A percentile compares a stretch with the other conserved stretches of the same genome.
Conservation (phyloP, 1,284 basidiomycete species). For the Paramarasmius palmivorus region DNA sequence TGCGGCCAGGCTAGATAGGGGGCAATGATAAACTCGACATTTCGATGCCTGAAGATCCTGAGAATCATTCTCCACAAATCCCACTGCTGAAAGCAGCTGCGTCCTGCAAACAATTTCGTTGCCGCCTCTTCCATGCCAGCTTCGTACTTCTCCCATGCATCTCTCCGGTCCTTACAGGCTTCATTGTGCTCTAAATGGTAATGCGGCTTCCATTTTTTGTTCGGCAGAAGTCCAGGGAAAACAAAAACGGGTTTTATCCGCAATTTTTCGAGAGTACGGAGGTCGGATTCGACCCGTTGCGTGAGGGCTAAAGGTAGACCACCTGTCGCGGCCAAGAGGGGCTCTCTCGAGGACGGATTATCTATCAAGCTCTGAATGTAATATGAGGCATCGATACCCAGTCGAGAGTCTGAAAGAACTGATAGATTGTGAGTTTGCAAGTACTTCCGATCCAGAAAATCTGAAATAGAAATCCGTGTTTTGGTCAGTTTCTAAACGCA, state of each 20-base stretch:
- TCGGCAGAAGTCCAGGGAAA: constrained; percentile 83
- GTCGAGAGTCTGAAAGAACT: constrained; percentile 86
- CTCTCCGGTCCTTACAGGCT: constrained; percentile 72
- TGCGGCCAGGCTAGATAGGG: constrained; percentile 95
- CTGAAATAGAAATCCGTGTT: constrained; percentile 38
- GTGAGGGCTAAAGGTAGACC: constrained; percentile 88
- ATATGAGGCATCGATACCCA: constrained; percentile 95
- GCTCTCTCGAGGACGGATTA: constrained; percentile 78
- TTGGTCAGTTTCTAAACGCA: not conserved
- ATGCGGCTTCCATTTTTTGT: constrained; percentile 63
- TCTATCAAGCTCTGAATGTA: constrained; percentile 86
- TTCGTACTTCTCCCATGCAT: constrained; percentile 92
- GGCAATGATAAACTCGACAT: constrained; percentile 95
- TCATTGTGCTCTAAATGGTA: constrained; percentile 66
- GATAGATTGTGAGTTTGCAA: constrained; percentile 81
- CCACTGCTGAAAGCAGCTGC: constrained; percentile 67
- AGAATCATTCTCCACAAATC: constrained; percentile 93
- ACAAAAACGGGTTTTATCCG: constrained; percentile 98
- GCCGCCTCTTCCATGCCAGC: constrained; percentile 85
- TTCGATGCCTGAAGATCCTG: constrained; percentile 91
- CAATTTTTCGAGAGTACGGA: constrained; percentile 86
- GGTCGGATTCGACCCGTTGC: constrained; percentile 87
- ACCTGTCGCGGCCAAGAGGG: constrained; percentile 91
- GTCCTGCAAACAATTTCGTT: constrained; percentile 77
- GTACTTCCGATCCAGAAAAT: constrained; percentile 86